Base-by-base conservation (phyloP, 768 basidiomycete genomes). In the Tricholoma sp. region DNA sequence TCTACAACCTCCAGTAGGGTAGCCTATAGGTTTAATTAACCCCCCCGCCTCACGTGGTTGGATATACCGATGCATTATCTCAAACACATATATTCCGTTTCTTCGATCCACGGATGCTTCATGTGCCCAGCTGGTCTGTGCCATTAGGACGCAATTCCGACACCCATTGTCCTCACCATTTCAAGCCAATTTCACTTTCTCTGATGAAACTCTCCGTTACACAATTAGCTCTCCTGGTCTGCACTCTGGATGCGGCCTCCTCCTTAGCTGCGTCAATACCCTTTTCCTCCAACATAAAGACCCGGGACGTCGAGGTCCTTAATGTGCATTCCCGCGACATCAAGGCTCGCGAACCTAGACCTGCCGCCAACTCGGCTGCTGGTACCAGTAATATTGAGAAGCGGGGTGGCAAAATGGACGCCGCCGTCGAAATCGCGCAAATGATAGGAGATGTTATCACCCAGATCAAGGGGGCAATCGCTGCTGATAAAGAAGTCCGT, bases 51-150 rank as follows among this genome's bases (percentile, higher is more conserved):
- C n/a, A 5, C 19, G 19, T 41, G 39, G 3, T 9, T 11, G 18
- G 39, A 18, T 18, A 18, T n/a, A 41, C n/a, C n/a, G 18, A 18
- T 41, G 39, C 16, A 41, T 18, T 41, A 41, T 19, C 39, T 19
- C n/a, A n/a, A 18, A 19, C 16, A 41, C 19, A 41, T 41, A 41
- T 41, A 41, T 18, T 41, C 14, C n/a, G 39, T 41, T 41, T 41
- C 39, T 41, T n/a, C 18, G 39, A 41, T 19, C 6, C 11, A 18
- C n/a, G n/a, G 10, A 19, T 35, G 10, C 34, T 35, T 4, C n/a
- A n/a, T n/a, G n/a, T n/a, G 34, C 11, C n/a, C 50, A 51, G 50
- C 50, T 32, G 50, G 50, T 32, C 50, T 51, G 50, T 19, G 31
- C 24, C 50, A 18, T 5, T n/a, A 18, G n/a, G 6, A 12, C 39